Evolutionary conservation across 345 rosid genomes (phyloP), one percentile per base, ranked within the genome.

Genomic region (Citrus medica): DNA sequence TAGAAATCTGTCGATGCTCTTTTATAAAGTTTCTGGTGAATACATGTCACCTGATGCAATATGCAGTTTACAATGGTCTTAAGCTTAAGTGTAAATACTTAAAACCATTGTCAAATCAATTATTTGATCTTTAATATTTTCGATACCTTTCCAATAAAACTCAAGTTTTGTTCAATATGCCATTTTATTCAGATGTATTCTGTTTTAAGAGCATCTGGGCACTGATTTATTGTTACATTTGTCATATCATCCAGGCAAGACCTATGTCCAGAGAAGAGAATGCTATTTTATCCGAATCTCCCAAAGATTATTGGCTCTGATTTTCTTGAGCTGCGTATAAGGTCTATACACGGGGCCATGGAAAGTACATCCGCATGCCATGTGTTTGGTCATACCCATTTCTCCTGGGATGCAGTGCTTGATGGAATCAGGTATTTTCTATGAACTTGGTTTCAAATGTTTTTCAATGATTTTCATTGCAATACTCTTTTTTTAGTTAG

Each of bases 321-420:
- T 82, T 61, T 72, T 82, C 92, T 91, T 1, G 90, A 89, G 89
- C 75, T 25, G 77, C 92, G 89, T 48, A 30, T 89, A 80, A 88
- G 92, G 75, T 83, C 85, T 63, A 85, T 91, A 78, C 91, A 91
- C 33, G 82, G 84, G 73, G 71, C 53, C 27, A 58, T 70, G 25
- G 85, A 83, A 76, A 78, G 78, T 55, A 58, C 80, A 27, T 83
- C 78, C 58, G 84, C 87, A 8, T 91, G 91, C 80, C 92, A 89
- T 62, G 90, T 89, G 35, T 89, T 91, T 62, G 94, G 92, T 67
- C 94, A 91, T 83, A 91, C 94, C n/a, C 92, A 89, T 85, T 89
- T 91, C 77, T 87, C 88, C 80, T 91, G 95, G 95, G 95, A 91
- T 77, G 86, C 89, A 24, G 61, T 77, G 70, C 79, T 91, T 55